Percentiles rank a stretch among this genome's conserved stretches.
Evolutionary conservation across 768 basidiomycete species (phyloP).

Genomic region (Lepiota brunneoincarnata): DNA sequence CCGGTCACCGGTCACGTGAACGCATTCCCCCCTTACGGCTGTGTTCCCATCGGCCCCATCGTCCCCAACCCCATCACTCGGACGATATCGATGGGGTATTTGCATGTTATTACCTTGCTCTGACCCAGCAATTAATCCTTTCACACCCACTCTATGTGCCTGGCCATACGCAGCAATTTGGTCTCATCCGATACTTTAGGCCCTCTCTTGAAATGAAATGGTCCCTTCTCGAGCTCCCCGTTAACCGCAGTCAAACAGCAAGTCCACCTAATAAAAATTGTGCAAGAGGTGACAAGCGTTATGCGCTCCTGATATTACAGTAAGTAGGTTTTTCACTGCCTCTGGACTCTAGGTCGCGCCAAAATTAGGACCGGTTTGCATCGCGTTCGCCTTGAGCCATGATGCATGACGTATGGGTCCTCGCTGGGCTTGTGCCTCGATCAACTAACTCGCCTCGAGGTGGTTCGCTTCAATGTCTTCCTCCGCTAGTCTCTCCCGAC

Average conservation of each 20-base stretch:
- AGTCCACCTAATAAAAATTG: background rate
- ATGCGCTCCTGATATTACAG: background rate
- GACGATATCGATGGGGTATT: background rate
- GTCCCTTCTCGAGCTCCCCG: background rate
- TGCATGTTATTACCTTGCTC: background rate
- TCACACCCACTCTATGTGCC: background rate
- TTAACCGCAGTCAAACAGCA: conserved; percentile 7
- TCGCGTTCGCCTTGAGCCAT: conserved; percentile 5
- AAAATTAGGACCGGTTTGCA: conserved; percentile 1
- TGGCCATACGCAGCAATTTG: background rate
- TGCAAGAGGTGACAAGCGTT: background rate
- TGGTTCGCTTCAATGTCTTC: background rate
- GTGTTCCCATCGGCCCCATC: background rate
- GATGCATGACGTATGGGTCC: too few species aligned
- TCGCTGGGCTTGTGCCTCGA: too few species aligned
- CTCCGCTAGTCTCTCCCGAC: background rate
- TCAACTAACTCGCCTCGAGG: too few species aligned
- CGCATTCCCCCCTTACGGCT: background rate
- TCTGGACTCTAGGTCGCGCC: background rate
- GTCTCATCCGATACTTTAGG: background rate
- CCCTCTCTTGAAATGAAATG: background rate
- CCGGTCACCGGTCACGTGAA: background rate
- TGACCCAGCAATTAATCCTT: background rate
- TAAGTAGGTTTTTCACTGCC: background rate
- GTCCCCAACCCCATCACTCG: background rate